Evolutionary conservation across 192 early-diverging fungal species (phyloP), one percentile per base, ranked within the genome.

Genomic region (Coemansia sp.): DNA sequence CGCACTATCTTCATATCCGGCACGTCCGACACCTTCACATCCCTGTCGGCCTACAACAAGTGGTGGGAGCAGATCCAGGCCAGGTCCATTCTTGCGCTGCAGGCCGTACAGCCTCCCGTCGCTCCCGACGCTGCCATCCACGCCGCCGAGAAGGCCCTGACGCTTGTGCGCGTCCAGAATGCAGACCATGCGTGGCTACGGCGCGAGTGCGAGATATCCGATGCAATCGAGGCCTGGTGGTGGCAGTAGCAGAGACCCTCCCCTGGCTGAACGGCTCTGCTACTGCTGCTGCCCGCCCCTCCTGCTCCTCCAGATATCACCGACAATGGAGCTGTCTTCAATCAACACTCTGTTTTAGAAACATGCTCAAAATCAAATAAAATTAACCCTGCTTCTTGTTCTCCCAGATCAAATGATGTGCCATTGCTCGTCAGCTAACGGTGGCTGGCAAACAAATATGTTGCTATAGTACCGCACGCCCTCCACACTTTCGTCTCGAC

Each of bases 391-490:
- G 26, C 26, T 10, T 23, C 7, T 18, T 48, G 25, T 8, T 52
- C 21, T 9, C 21, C n/a, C 43, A 37, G 18, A 26, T 57, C 55
- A 57, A 3, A 57, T 8, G 25, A 57, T 33, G 18, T 57, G 55
- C 55, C 55, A 57, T 16, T 57, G 55, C 31, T 34, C 31, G 55
- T 31, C 30, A 8, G 6, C 30, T 9, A 16, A 23, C 34, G 35
- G 7, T 45, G 16, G 23, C 31, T 48, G 62, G 33, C 10, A 13
- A 25, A 18, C 55, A 52, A 90, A 84, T 21, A 88, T 26, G 73
- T 97, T 97, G 25, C 87, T 86, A 68, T 90, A 95, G 72, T 92
- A 97, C 33, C 86, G 77, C 33, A 96, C 64, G 7, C 94, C 95
- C 63, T 92, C 90, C 0, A 93, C 85, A 6, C 86, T 90, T 63